These are phyloP conservation scores for Populus simonii DNA, from an alignment of 345 rosid genomes.

Conservation along the genomic window DNA sequence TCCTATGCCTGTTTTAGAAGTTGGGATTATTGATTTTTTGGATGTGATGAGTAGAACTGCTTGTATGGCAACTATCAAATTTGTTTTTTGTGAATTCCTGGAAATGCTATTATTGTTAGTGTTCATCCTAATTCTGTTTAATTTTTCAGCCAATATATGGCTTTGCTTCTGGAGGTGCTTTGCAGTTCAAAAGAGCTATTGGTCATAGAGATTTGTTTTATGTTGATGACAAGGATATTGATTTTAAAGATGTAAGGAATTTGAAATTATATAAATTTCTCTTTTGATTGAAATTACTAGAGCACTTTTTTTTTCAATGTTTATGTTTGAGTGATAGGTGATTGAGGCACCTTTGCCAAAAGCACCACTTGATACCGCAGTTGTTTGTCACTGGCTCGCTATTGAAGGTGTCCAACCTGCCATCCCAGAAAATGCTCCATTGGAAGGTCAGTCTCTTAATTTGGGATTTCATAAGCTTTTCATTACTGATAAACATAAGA, in stretches of 20 bases:
- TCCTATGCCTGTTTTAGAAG: not conserved
- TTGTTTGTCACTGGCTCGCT: constrained; percentile 95
- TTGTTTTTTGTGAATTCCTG: too few relatives aligned
- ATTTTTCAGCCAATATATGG: constrained; percentile 79
- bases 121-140: constrained; percentile 15
- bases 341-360: constrained; percentile 96
- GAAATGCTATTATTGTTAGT: not conserved
- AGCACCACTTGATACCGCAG: constrained; percentile 85
- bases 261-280: not conserved
- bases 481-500: too few relatives aligned
- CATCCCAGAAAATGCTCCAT: constrained; percentile 91
- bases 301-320: not conserved
- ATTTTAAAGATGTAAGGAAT: constrained; percentile 85
- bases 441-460: constrained; percentile 57
- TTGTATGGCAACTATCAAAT: not conserved
- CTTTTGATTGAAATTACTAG: constrained; percentile 6
- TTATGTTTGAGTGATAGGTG: constrained; percentile 47
- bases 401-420: constrained; percentile 97
- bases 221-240: constrained; percentile 86
- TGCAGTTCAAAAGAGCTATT: constrained; percentile 82
- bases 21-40: not conserved
- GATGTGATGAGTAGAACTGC: constrained; percentile 1
- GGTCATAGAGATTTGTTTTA: constrained; percentile 89
- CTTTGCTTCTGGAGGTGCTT: constrained; percentile 67
- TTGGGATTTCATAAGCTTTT: not conserved